These are phyloP conservation scores for Umbelopsis sp. DNA, from an alignment of 192 early-diverging fungal species.

Conservation along the genomic window DNA sequence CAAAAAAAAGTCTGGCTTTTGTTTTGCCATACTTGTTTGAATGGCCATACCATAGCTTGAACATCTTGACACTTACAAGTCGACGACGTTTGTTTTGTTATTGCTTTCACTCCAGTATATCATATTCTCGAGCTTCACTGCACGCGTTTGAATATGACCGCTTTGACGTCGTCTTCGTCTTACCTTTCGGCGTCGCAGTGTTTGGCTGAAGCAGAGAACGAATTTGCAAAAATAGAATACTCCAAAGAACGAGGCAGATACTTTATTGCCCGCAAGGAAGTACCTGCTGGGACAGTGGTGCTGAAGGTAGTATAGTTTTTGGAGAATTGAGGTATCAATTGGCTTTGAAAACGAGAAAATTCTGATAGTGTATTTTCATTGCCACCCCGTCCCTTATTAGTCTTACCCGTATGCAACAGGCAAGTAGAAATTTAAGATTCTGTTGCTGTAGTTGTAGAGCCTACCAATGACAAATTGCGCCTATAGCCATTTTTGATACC, in stretches of 20 bases:
- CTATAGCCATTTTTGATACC: constrained; percentile 57
- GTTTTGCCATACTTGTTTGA: no score
- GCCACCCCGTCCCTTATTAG: background rate
- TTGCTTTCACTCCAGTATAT: background rate
- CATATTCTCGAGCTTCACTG: background rate
- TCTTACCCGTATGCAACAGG: constrained; percentile 35
- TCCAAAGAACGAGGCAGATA: background rate
- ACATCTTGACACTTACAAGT: no score
- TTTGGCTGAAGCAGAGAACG: constrained; percentile 10
- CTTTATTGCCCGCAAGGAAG: constrained; percentile 8
- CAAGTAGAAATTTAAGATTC: background rate
- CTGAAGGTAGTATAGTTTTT: background rate
- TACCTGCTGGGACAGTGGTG: constrained; percentile 7
- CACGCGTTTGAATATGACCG: background rate
- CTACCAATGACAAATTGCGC: background rate
- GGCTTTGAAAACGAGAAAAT: background rate
- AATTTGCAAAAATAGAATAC: background rate
- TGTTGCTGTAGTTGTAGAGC: background rate
- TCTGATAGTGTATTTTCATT: background rate
- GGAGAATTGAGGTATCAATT: background rate
- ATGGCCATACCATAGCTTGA: no score
- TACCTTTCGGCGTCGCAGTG: constrained; percentile 2
- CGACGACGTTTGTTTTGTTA: background rate
- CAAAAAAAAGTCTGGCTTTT: no score
- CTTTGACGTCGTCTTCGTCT: background rate